A percentile compares a stretch with the other conserved stretches of the same genome.
phyloP scores from a whole-genome alignment of 192 early-diverging fungal genomes.

The Neocallimastix lanati region DNA sequence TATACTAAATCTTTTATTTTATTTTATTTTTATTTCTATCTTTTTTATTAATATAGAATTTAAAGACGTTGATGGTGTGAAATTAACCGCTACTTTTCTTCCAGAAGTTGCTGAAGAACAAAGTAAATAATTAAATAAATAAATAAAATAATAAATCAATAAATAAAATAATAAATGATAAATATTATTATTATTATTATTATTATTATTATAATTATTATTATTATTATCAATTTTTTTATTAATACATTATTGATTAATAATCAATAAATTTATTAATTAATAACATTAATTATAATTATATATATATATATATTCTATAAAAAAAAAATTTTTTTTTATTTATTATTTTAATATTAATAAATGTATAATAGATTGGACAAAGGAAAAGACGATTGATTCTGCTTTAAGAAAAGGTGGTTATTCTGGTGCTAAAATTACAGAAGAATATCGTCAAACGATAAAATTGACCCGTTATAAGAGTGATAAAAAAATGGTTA shows the following conservation, averaged over 20 bases:
- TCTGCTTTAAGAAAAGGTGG: slow-evolving; percentile 77
- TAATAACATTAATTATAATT: too few relatives aligned
- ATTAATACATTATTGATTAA: too few relatives aligned
- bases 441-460: slow-evolving; percentile 24
- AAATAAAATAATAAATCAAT: too few relatives aligned
- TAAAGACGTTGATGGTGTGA: neutral
- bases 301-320: too few relatives aligned
- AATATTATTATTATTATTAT: too few relatives aligned
- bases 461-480: slow-evolving; percentile 72
- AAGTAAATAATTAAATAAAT: slow-evolving; percentile 8
- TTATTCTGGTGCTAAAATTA: slow-evolving; percentile 33
- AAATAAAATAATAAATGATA: too few relatives aligned
- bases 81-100: slow-evolving; percentile 64
- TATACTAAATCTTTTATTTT: too few relatives aligned
- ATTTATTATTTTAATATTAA: neutral
- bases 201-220: too few relatives aligned
- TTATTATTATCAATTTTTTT: too few relatives aligned
- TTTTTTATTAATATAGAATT: neutral
- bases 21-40: too few relatives aligned
- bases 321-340: too few relatives aligned
- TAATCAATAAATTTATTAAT: too few relatives aligned
- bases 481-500: slow-evolving; percentile 42
- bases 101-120: slow-evolving; percentile 80
- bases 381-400: slow-evolving; percentile 63
- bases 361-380: slow-evolving; percentile 35